Percentiles rank a stretch among this genome's conserved stretches.
phyloP scores from a whole-genome alignment of 2,329 filamentous ascomycete species.

The Aureobasidium namibiae region DNA sequence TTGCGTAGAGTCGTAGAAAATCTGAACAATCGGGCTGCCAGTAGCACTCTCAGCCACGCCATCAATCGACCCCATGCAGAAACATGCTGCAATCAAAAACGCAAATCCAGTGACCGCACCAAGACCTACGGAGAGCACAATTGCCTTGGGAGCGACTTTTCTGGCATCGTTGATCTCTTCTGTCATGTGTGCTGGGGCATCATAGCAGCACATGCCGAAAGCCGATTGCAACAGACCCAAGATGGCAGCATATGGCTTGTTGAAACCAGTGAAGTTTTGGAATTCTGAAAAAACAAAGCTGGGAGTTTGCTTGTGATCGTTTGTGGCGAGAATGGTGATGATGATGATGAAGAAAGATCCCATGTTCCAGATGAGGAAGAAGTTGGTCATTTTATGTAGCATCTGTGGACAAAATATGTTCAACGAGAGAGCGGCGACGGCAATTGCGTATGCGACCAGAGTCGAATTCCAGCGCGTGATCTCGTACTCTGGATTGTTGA shows the following conservation, averaged over 20 bases:
- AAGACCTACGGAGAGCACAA: conserved; percentile 37
- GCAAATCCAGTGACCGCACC: conserved; percentile 40
- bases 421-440: conserved; percentile 34
- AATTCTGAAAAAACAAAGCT: conserved; percentile 49
- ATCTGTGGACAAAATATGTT: conserved; percentile 45
- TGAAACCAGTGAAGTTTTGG: conserved; percentile 47
- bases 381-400: conserved; percentile 42
- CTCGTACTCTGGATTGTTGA: conserved; percentile 42
- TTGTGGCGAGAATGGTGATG: conserved; percentile 45
- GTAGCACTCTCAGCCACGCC: conserved; percentile 38
- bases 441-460: conserved; percentile 44
- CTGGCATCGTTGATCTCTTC: conserved; percentile 47
- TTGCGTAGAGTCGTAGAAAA: conserved; percentile 42
- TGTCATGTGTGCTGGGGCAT: conserved; percentile 43
- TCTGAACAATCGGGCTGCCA: conserved; percentile 46
- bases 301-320: conserved; percentile 45
- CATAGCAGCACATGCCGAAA: conserved; percentile 46
- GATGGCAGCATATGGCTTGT: conserved; percentile 42
- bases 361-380: conserved; percentile 47
- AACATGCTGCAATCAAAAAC: conserved; percentile 42
- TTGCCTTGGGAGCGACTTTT: conserved; percentile 43
- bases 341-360: conserved; percentile 44
- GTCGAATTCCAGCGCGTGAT: conserved; percentile 51
- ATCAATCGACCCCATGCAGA: conserved; percentile 45
- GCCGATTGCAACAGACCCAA: conserved; percentile 47